Conservation (phyloP, 2,329 filamentous ascomycete species). For the Passalora sequoiae region DNA sequence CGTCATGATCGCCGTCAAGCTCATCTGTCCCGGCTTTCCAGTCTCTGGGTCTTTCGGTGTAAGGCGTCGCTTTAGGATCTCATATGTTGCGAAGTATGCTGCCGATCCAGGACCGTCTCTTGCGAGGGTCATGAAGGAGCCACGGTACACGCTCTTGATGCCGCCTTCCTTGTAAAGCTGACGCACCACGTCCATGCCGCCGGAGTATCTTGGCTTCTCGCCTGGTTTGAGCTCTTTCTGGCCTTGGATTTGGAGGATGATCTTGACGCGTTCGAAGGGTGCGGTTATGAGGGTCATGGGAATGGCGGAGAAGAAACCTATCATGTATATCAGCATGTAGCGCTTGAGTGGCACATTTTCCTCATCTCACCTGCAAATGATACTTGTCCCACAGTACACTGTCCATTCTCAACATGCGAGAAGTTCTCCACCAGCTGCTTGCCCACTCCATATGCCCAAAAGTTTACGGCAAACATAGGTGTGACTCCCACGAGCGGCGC, state of each 20-base stretch:
- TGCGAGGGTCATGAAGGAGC: constrained; percentile 82
- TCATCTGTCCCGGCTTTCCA: constrained; percentile 67
- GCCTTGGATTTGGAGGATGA: constrained; percentile 94
- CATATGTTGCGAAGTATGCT: constrained; percentile 96
- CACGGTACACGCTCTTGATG: constrained; percentile 85
- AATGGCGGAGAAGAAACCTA: constrained; percentile 91
- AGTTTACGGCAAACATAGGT: constrained; percentile 80
- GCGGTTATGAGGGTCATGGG: constrained; percentile 98
- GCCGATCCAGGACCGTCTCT: constrained; percentile 89
- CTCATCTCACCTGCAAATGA: constrained; percentile 56
- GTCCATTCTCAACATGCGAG: constrained; percentile 61
- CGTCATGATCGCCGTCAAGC: constrained; percentile 72
- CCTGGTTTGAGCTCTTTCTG: constrained; percentile 79
- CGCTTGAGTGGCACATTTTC: not conserved
- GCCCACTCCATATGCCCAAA: constrained; percentile 89
- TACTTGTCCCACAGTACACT: constrained; percentile 79
- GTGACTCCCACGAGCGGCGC: constrained; percentile 93
- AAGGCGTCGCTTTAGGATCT: constrained; percentile 82
- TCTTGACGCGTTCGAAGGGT: constrained; percentile 97
- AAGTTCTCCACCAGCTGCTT: constrained; percentile 74
- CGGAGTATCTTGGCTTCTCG: constrained; percentile 86
- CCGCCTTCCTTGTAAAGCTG: constrained; percentile 92
- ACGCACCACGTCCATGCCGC: constrained; percentile 82
- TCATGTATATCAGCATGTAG: not conserved
- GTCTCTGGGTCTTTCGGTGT: constrained; percentile 77